These are phyloP conservation scores for Gracilaria domingensis DNA, from an alignment of 23 red algal species.

Conservation along the genomic window DNA sequence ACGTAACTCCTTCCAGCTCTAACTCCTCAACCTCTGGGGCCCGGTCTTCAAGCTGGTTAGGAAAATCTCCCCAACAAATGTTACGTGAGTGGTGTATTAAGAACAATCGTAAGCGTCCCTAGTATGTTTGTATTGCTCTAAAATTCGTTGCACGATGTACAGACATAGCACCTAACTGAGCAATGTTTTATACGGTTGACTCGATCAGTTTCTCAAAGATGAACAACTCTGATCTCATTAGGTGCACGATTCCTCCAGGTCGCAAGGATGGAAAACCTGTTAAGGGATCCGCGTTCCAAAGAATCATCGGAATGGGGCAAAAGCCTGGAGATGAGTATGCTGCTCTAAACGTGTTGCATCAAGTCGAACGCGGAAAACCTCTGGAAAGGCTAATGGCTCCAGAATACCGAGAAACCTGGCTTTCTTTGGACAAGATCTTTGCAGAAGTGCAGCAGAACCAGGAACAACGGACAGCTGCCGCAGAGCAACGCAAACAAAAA, in stretches of 20 bases:
- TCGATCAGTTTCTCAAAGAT: constrained; percentile 28
- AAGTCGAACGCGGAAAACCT: constrained; percentile 83
- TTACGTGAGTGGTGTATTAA: constrained; percentile 78
- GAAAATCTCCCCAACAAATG: constrained; percentile 71
- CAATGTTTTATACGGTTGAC: background rate
- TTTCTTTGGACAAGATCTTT: constrained; percentile 41
- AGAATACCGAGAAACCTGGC: constrained; percentile 73
- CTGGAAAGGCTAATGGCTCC: constrained; percentile 75
- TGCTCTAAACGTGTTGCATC: constrained; percentile 74
- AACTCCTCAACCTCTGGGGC: background rate
- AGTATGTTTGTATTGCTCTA: constrained; percentile 51
- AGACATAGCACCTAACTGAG: constrained; percentile 9
- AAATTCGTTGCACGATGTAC: background rate
- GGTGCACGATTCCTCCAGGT: constrained; percentile 52
- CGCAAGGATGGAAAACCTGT: constrained; percentile 71
- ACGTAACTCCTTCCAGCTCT: background rate
- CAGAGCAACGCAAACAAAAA: constrained; percentile 34
- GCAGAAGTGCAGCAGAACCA: constrained; percentile 16
- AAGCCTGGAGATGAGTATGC: constrained; percentile 76
- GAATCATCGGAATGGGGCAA: constrained; percentile 46
- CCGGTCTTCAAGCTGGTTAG: constrained; percentile 57
- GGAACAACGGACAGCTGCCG: background rate
- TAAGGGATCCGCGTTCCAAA: constrained; percentile 44
- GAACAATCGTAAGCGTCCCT: constrained; percentile 75
- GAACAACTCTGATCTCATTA: constrained; percentile 35